Base-by-base conservation (phyloP, 331 rosid species). In the Stylosanthes scabra region DNA sequence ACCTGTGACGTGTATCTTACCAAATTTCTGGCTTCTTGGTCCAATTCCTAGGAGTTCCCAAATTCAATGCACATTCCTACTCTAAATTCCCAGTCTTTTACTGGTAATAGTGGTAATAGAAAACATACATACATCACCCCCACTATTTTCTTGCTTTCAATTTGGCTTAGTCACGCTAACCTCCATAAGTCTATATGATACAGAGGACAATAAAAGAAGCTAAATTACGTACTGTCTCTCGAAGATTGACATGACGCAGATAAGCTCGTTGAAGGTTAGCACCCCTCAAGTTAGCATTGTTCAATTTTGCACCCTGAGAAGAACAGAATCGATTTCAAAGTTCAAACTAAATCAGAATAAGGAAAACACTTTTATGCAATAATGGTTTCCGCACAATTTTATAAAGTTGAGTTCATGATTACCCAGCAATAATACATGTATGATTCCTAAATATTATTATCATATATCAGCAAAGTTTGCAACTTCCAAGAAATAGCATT, bases 221-320 rank as follows among this genome's bases (percentile, higher is more conserved):
- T 57, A 63, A 52, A 61, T 74, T 66, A 83, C 90, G 78, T 85
- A 91, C 96, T 2, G 97, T 85, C 59, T 89, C 88, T 70, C 84
- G 86, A 66, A 93, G 94, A 78, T 93, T 83, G 55, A 93, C 93
- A 64, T 81, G 88, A 13, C 98, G 89, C 52, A 93, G 81, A 84
- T 89, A 93, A 27, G 98, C 98, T 66, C 98, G 86, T 72, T 91
- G 98, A 72, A 93, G 96, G 74, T 93, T 93, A 45, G 98, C 98
- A 78, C 81, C 81, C 86, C 41, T 91, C 82, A 93, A 74, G 77
- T 93, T 91, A 71, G 96, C 91, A 15, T 91, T 85, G 42, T 66
- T 80, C 88, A 93, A 82, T 72, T 88, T 93, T 55, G 96, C 98
- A 45, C 97, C 97, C 98, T 91, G 80, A 74, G 73, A 75, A 66